These are phyloP conservation scores for Tricholoma saponaceum DNA, from an alignment of 768 basidiomycete genomes.

Conservation along the genomic window DNA sequence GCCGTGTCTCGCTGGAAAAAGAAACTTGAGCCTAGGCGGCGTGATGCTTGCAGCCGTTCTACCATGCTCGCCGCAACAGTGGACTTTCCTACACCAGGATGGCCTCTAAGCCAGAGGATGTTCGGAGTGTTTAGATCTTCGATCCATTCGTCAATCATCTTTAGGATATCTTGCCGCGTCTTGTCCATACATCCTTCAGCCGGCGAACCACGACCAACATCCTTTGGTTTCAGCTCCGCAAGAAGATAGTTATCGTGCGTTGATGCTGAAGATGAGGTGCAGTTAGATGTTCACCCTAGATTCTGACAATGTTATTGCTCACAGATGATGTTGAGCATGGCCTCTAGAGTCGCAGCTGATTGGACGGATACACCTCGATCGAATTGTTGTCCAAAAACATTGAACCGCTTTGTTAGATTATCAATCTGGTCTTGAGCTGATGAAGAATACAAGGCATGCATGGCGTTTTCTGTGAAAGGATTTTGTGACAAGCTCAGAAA, in stretches of 20 bases:
- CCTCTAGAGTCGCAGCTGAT: conserved; percentile 11
- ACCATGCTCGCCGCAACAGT: conserved; percentile 16
- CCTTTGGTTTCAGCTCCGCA: conserved; percentile 9
- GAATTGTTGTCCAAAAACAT: conserved; percentile 19
- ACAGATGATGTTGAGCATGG: conserved; percentile 11
- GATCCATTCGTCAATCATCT: conserved; percentile 20
- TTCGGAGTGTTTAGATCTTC: conserved; percentile 28
- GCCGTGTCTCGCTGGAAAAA: conserved; percentile 10
- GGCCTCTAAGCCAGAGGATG: conserved; percentile 25
- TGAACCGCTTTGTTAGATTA: conserved; percentile 14
- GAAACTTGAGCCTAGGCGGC: conserved; percentile 13
- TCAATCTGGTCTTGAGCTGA: conserved; percentile 14
- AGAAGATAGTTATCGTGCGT: conserved; percentile 12
- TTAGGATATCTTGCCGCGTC: conserved; percentile 15
- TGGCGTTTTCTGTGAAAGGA: no score
- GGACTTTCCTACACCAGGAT: conserved; percentile 22
- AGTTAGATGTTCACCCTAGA: no score
- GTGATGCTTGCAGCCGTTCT: neutral
- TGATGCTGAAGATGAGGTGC: neutral
- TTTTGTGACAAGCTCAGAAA: no score
- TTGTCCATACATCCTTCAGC: conserved; percentile 2
- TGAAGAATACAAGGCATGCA: neutral
- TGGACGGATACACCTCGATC: conserved; percentile 21
- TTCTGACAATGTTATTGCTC: neutral
- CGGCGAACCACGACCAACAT: neutral